These are phyloP conservation scores for Starmerella etchellsii DNA, from an alignment of 805 yeast species.

Conservation along the genomic window DNA sequence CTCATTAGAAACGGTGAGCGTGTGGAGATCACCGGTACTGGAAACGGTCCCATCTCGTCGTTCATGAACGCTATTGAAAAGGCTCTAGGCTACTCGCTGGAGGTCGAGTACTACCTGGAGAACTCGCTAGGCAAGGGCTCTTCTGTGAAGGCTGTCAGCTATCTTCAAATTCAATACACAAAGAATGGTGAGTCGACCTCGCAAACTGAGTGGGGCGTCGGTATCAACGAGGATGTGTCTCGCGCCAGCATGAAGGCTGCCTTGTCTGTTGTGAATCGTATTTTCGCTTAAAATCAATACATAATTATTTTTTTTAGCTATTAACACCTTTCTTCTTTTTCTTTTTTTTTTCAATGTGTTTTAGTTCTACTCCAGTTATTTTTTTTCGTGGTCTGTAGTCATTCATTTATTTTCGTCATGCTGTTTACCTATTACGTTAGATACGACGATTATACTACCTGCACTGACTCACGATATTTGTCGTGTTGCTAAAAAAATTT, in stretches of 20 bases:
- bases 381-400: too few relatives aligned
- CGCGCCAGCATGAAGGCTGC: conserved; percentile 58
- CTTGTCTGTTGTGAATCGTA: conserved; percentile 29
- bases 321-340: neutral
- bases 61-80: conserved; percentile 48
- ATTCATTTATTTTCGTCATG: too few relatives aligned
- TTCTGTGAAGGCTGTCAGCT: conserved; percentile 63
- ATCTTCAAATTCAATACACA: conserved; percentile 46
- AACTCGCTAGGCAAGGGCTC: conserved; percentile 70
- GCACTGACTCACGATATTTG: too few relatives aligned
- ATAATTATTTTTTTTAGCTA: neutral
- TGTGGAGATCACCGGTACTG: conserved; percentile 41
- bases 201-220: conserved; percentile 70
- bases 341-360: neutral
- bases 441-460: too few relatives aligned
- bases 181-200: conserved; percentile 24
- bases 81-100: conserved; percentile 37
- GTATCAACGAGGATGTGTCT: conserved; percentile 79
- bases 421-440: too few relatives aligned
- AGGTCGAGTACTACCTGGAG: conserved; percentile 61
- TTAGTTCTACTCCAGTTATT: too few relatives aligned
- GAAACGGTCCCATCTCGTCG: conserved; percentile 77
- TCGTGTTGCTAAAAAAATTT: too few relatives aligned
- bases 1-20: conserved; percentile 32
- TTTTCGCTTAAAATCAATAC: conserved; percentile 17